Percentiles rank a stretch among this genome's conserved stretches.
Conservation (phyloP, 495 filamentous ascomycete genomes). For the Lindgomyces ingoldianus region DNA sequence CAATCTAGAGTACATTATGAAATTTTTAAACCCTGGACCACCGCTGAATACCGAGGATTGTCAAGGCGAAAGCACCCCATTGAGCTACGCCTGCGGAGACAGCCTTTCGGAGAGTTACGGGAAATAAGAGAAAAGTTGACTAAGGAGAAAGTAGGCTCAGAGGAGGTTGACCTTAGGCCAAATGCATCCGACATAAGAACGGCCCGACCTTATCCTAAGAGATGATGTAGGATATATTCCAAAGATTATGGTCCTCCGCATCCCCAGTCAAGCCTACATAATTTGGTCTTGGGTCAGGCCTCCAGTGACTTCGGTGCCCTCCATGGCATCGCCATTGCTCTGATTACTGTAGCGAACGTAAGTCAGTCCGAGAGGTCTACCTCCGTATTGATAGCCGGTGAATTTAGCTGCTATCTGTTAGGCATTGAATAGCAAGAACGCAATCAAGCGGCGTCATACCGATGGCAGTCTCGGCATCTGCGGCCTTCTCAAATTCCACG, state of each 20-base stretch:
- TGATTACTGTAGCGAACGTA: conserved; percentile 86
- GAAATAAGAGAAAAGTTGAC: neutral
- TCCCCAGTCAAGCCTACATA: conserved; percentile 59
- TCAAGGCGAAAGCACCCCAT: neutral
- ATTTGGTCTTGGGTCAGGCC: conserved; percentile 94
- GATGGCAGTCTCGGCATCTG: conserved; percentile 90
- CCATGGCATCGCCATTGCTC: conserved; percentile 71
- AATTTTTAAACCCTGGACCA: conserved; percentile 17
- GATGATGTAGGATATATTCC: neutral
- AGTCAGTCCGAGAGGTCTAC: conserved; percentile 85
- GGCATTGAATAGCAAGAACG: neutral
- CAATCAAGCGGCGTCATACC: conserved; percentile 50
- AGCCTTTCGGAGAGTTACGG: neutral
- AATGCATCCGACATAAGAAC: conserved; percentile 2
- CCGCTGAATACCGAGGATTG: neutral
- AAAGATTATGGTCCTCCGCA: neutral
- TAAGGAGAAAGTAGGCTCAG: neutral
- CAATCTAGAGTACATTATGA: conserved; percentile 31
- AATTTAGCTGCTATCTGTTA: conserved; percentile 69
- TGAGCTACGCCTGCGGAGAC: neutral
- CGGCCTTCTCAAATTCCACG: conserved; percentile 80
- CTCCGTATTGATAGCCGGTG: conserved; percentile 95
- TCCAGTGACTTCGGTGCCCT: conserved; percentile 69
- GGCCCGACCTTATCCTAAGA: neutral
- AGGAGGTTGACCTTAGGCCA: neutral